A percentile compares a stretch with the other conserved stretches of the same genome.
Evolutionary conservation across 139 green algal species (phyloP).

Genomic region (Prasinococcaceae sp.): DNA sequence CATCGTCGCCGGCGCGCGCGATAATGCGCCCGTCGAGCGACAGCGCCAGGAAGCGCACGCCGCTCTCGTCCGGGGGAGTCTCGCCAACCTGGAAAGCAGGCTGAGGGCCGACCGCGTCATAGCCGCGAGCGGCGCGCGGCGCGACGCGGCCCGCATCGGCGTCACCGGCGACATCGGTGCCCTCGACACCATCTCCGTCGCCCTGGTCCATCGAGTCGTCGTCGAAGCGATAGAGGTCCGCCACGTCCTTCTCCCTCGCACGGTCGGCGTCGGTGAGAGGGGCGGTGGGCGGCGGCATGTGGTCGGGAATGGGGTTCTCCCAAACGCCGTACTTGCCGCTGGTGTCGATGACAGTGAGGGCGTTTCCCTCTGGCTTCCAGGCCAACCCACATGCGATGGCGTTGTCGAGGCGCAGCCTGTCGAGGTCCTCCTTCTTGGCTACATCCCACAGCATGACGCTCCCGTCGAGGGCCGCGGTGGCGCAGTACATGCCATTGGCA

Average conservation of each 20-base stretch:
- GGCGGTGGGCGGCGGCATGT: constrained; percentile 15
- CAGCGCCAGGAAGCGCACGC: constrained; percentile 4
- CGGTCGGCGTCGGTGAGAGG: neutral
- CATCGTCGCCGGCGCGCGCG: neutral
- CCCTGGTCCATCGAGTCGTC: constrained; percentile 6
- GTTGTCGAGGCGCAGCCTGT: constrained; percentile 1
- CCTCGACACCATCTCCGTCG: constrained; percentile 1
- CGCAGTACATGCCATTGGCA: constrained; percentile 61
- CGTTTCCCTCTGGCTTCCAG: constrained; percentile 55
- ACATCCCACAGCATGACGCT: constrained; percentile 56
- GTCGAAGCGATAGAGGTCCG: constrained; percentile 3
- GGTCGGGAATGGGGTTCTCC: constrained; percentile 33
- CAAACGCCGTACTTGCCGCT: constrained; percentile 46
- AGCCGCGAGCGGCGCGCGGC: too few relatives aligned
- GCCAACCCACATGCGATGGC: constrained; percentile 28
- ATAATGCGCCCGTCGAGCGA: neutral
- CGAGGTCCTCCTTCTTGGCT: constrained; percentile 12
- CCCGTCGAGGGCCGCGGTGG: constrained; percentile 38
- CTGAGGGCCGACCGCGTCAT: too few relatives aligned
- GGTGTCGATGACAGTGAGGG: constrained; percentile 38
- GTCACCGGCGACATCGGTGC: too few relatives aligned
- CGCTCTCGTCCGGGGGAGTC: neutral
- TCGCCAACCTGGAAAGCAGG: constrained; percentile 2
- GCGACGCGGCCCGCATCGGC: too few relatives aligned
- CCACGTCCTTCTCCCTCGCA: neutral